Evolutionary conservation across 331 rosid species (phyloP).

Genomic region (Acacia concinna): DNA sequence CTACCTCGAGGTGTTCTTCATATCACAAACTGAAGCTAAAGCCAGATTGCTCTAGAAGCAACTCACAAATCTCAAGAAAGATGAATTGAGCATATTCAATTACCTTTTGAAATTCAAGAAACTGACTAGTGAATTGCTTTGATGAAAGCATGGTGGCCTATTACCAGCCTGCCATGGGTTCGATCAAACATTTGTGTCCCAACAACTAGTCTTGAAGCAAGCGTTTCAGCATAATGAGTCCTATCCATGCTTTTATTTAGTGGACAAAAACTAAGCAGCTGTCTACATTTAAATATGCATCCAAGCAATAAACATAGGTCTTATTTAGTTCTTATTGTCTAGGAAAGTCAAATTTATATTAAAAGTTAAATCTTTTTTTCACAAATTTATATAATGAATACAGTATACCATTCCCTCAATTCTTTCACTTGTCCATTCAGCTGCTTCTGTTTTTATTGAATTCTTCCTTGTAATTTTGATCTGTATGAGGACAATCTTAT

Average conservation of each 20-base stretch:
- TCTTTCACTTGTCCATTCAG: neutral
- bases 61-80: neutral
- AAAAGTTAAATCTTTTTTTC: no score
- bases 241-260: neutral
- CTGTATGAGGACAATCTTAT: neutral
- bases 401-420: neutral
- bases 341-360: no score
- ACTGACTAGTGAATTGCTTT: neutral
- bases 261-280: no score
- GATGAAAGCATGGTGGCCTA: neutral
- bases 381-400: neutral
- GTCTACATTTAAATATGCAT: no score
- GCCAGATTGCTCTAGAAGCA: neutral
- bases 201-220: neutral
- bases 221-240: neutral
- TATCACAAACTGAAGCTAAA: neutral
- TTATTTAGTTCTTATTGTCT: no score
- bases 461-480: constrained; percentile 18
- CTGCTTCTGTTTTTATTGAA: neutral
- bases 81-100: neutral
- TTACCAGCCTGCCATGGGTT: neutral
- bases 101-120: neutral
- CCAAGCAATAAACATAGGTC: no score
- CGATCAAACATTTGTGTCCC: neutral
- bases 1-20: neutral